These are phyloP conservation scores for Fraxinus sp. DNA, from an alignment of 305 asterid species.

Conservation along the genomic window DNA sequence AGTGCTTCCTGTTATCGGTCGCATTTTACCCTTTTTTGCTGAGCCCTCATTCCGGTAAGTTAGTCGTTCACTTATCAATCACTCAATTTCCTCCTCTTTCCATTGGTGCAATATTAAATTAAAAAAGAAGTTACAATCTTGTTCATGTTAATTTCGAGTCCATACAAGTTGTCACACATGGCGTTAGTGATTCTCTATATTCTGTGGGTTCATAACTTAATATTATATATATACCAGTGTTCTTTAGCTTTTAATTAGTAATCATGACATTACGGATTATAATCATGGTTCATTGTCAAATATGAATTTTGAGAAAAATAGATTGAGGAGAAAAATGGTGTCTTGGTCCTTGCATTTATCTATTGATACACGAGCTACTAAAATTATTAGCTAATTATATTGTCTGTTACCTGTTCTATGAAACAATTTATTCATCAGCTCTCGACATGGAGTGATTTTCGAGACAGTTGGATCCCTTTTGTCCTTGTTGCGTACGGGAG, in stretches of 20 bases:
- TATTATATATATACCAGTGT: too few relatives aligned
- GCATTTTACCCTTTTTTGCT: slow-evolving; percentile 66
- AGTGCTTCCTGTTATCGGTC: slow-evolving; percentile 75
- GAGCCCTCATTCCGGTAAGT: slow-evolving; percentile 68
- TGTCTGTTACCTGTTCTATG: background rate
- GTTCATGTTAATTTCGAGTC: background rate
- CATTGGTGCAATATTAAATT: background rate
- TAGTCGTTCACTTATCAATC: slow-evolving; percentile 11
- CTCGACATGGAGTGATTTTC: slow-evolving; percentile 60
- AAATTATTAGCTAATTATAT: background rate
- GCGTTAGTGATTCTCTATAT: background rate
- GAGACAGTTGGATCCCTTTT: slow-evolving; percentile 75
- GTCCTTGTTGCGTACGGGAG: slow-evolving; percentile 78
- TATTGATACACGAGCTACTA: background rate
- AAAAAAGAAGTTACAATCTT: background rate
- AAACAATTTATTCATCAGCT: slow-evolving; percentile 35
- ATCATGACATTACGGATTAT: background rate
- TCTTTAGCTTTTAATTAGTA: background rate
- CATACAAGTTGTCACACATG: background rate
- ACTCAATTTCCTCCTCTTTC: background rate
- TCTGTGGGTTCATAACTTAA: slow-evolving; percentile 5
- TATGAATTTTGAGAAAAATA: background rate
- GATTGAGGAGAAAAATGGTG: background rate
- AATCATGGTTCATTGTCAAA: background rate
- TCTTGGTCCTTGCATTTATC: background rate